Percentiles rank a stretch among this genome's conserved stretches.
phyloP scores from a whole-genome alignment of 345 rosid genomes.

The Brassica nigra region DNA sequence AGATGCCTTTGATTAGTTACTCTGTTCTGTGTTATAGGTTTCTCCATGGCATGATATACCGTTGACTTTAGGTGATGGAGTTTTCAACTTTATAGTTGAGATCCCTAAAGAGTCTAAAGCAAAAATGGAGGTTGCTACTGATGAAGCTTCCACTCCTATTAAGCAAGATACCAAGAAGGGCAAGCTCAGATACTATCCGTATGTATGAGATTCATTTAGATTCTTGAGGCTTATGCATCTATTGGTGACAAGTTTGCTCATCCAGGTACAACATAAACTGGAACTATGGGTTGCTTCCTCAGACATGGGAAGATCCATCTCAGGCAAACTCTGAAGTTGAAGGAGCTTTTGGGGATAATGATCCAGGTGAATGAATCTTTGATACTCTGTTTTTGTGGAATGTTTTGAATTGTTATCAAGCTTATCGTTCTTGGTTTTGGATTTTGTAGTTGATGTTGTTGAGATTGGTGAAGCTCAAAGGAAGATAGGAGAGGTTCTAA shows the following conservation, averaged over 20 bases:
- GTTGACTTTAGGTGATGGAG: conserved; percentile 76
- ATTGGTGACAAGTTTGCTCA: neutral
- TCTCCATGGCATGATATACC: conserved; percentile 99
- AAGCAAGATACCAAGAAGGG: conserved; percentile 66
- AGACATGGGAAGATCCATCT: conserved; percentile 99
- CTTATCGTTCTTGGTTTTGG: conserved; percentile 7
- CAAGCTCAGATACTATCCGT: conserved; percentile 47
- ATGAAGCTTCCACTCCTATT: conserved; percentile 85
- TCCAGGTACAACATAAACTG: conserved; percentile 87
- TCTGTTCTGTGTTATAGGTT: conserved; percentile 47
- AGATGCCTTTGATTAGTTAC: conserved; percentile 1
- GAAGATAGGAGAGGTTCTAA: conserved; percentile 75
- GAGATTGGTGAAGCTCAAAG: conserved; percentile 78
- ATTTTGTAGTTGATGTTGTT: conserved; percentile 76
- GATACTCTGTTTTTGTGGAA: neutral
- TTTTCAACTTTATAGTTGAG: conserved; percentile 80
- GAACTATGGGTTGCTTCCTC: conserved; percentile 98
- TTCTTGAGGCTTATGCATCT: conserved; percentile 9
- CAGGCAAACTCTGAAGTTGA: conserved; percentile 78
- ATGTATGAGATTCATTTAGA: neutral
- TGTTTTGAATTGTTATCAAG: neutral
- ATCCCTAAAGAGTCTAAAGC: conserved; percentile 94
- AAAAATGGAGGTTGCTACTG: conserved; percentile 98
- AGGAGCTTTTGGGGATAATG: conserved; percentile 92
- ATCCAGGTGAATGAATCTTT: conserved; percentile 62